Conservation (phyloP, 805 yeast species). For the Lipomyces mesembrius region DNA sequence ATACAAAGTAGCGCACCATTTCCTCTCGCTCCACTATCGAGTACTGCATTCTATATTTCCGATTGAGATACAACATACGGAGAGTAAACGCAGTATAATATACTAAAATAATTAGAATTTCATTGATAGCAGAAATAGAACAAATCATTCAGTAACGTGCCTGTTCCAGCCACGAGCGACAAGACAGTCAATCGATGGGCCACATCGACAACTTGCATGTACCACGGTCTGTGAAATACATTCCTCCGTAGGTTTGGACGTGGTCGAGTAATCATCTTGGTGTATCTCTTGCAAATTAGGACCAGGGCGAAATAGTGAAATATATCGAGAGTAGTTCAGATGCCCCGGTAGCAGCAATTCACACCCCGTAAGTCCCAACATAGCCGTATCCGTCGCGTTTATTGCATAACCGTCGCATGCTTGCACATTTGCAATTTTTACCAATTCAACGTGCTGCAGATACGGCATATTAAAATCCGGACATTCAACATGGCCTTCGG, state of each 20-base stretch:
- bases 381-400: not conserved
- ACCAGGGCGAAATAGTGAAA: not conserved
- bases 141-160: constrained; percentile 40
- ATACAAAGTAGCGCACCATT: constrained; percentile 12
- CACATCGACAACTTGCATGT: constrained; percentile 71
- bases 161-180: constrained; percentile 61
- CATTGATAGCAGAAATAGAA: not conserved
- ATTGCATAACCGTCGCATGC: not conserved
- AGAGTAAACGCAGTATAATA: constrained; percentile 25
- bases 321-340: too few relatives aligned
- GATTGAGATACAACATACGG: constrained; percentile 29
- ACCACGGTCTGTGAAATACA: constrained; percentile 60
- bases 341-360: too few relatives aligned
- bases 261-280: constrained; percentile 1
- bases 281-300: not conserved
- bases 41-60: constrained; percentile 17
- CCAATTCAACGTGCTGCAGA: not conserved
- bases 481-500: not conserved
- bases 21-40: constrained; percentile 12
- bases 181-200: constrained; percentile 74
- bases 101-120: constrained; percentile 11
- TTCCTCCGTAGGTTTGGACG: constrained; percentile 10
- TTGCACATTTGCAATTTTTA: not conserved
- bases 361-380: not conserved
- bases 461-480: not conserved